Base-by-base conservation (phyloP, 1,284 basidiomycete species). In the Volvariella volvacea region DNA sequence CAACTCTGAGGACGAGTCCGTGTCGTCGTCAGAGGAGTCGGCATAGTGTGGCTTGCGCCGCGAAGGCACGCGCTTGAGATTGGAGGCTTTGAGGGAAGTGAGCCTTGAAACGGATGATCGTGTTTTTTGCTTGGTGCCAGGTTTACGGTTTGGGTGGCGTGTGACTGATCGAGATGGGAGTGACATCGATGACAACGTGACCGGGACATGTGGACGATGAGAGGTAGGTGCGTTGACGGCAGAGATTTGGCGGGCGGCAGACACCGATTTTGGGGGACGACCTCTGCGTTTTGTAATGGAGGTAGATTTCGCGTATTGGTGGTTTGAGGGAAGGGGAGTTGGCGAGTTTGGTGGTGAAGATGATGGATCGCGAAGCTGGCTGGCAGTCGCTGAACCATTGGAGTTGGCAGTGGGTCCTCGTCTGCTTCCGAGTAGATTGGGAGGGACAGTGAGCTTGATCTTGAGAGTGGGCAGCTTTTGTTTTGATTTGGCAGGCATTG, bases 391-490 rank as follows among this genome's bases (percentile, higher is more conserved):
- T 6, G 25, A n/a, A n/a, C n/a, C n/a, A n/a, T n/a, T 28, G 42
- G 54, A 49, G 50, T 48, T 52, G 43, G 53, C 43, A 25, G 49
- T 43, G 28, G 51, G 50, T 22, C 60, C 48, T 40, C 58, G 67
- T 38, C 57, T 61, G 56, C 68, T 74, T 55, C 58, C 64, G 41
- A 74, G 67, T 52, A 77, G 62, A 48, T 59, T 71, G 42, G 71
- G 70, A 20, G 83, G 80, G 2, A 85, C 68, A 34, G 79, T 80
- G 47, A 88, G 75, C 63, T 80, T 85, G 66, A 88, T 88, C 69
- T 88, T 88, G 55, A 88, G 67, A 3, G 74, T 63, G 10, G 70
- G 34, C 6, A 36, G 34, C 19, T 36, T 36, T 36, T 15, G 71
- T 44, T 58, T 54, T 28, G 50, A 56, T 41, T 54, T 54, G 16